These are phyloP conservation scores for carrot (Daucus carota) DNA, from an alignment of 129 eudicot genomes.

Conservation along the genomic window DH1_v3.0 NC_030387.2:2741501-2742000, in stretches of 20 bases:
- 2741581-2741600: background rate
- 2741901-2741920: constrained; percentile 89
- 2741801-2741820: constrained; percentile 66
- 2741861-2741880: constrained; percentile 72
- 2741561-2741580: background rate
- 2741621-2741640: background rate
- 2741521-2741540: background rate
- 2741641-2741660: background rate
- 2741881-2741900: constrained; percentile 85
- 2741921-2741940: constrained; percentile 93
- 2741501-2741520: background rate
- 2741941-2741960: constrained; percentile 93
- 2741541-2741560: background rate
- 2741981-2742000: constrained; percentile 93
- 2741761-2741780: background rate
- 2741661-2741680: no score
- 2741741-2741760: background rate
- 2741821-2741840: constrained; percentile 59
- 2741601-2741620: background rate
- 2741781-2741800: background rate
- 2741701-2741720: background rate
- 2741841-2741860: constrained; percentile 43
- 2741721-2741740: background rate
- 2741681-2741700: background rate
- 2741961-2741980: constrained; percentile 84